These are phyloP conservation scores for Paecilomyces formosus DNA, from an alignment of 2,329 filamentous ascomycete genomes.

Conservation along the genomic window DNA sequence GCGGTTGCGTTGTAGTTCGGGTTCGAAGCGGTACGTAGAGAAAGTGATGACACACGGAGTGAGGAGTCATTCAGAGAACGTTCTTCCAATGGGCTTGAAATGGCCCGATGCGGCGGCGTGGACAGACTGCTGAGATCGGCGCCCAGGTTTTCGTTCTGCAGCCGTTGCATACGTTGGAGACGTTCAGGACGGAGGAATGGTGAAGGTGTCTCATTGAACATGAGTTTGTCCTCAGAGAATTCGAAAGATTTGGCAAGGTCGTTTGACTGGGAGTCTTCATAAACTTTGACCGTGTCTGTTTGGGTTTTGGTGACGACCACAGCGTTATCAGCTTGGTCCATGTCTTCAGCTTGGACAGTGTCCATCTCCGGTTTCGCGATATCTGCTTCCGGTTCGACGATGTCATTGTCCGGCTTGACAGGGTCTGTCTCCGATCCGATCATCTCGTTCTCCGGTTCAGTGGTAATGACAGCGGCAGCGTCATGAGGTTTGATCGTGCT, in stretches of 20 bases:
- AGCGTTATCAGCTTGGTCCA: too few species aligned
- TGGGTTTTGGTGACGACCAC: too few species aligned
- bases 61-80: conserved; percentile 30
- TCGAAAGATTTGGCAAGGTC: not conserved
- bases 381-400: too few species aligned
- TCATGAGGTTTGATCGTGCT: too few species aligned
- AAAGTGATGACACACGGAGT: not conserved
- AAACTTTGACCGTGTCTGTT: conserved; percentile 34
- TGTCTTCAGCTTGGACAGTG: too few species aligned
- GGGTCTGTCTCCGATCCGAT: too few species aligned
- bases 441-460: too few species aligned
- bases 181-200: not conserved
- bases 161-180: not conserved
- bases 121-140: conserved; percentile 5
- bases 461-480: not conserved
- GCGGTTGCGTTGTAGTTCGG: not conserved
- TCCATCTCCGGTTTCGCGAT: too few species aligned
- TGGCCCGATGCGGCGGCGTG: not conserved
- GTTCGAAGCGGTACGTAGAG: not conserved
- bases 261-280: conserved; percentile 45
- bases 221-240: not conserved
- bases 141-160: not conserved
- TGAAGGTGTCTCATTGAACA: not conserved
- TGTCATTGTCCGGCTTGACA: too few species aligned
- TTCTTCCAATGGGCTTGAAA: conserved; percentile 20